These are phyloP conservation scores for Claviceps humidiphila DNA, from an alignment of 2,329 filamentous ascomycete genomes.

Conservation along the genomic window DNA sequence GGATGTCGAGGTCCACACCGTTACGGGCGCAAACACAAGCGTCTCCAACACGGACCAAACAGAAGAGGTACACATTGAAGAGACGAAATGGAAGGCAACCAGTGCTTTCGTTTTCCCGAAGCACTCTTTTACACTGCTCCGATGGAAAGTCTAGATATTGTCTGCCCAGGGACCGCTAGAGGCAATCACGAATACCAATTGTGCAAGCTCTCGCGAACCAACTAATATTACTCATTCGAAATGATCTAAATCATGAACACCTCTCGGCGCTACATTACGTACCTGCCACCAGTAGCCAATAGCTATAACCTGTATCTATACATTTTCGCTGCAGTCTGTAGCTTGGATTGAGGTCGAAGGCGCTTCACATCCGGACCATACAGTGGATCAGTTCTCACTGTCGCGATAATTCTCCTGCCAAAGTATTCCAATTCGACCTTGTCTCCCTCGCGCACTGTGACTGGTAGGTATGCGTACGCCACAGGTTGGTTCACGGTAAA, in stretches of 20 bases:
- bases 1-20: background rate
- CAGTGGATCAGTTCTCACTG: slow-evolving; percentile 34
- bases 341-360: background rate
- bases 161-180: background rate
- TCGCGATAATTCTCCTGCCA: slow-evolving; percentile 38
- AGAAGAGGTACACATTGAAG: background rate
- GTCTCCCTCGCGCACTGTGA: slow-evolving; percentile 30
- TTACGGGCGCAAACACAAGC: background rate
- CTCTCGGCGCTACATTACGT: no score
- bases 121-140: background rate
- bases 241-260: no score
- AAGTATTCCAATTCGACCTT: slow-evolving; percentile 50
- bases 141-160: background rate
- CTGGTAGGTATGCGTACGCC: slow-evolving; percentile 45
- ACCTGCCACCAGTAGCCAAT: no score
- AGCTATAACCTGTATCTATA: no score
- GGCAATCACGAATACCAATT: no score
- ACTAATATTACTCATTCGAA: no score
- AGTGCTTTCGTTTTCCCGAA: background rate
- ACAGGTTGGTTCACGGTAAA: slow-evolving; percentile 46
- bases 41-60: background rate
- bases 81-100: background rate
- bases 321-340: no score
- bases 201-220: no score
- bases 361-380: slow-evolving; percentile 9